Evolutionary conservation across 345 rosid genomes (phyloP), one percentile per base, ranked within the genome.

Genomic region (Pugionium dolabratum): DNA sequence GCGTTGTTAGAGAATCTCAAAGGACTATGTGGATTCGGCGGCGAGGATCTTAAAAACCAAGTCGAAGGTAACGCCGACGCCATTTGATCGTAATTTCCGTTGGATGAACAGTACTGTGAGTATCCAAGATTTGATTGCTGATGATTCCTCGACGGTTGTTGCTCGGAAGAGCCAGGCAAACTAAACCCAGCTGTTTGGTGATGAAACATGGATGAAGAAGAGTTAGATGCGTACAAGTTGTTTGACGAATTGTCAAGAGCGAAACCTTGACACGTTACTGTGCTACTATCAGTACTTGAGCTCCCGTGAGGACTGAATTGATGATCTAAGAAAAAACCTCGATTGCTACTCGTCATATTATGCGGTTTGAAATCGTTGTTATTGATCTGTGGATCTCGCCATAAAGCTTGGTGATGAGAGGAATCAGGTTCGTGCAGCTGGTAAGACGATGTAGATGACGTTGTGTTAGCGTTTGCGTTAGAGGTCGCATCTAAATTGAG

Each of bases 1-100:
- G 95, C 85, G 77, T 94, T 90, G 70, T 94, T 94, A 57, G 99
- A 90, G 75, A 94, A 88, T 29, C 86, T 87, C 72, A 90, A 75
- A 55, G 86, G 96, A 28, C 77, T 74, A 8, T 74, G 77, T 41
- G 77, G 73, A 61, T 73, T 75, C 9, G 78, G 92, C 0, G 97
- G 85, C 1, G 96, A 83, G 56, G 65, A 72, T 69, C 94, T 80
- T 50, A 85, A 43, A 82, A 90, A 85, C 97, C 91, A 90, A 55
- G 84, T 66, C 26, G 77, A 31, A 50, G 91, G 77, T 57, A 83
- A 35, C 35, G 81, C 54, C 29, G 67, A 29, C 48, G 57, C 53
- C 46, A 61, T 67, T 28, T 74, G 77, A 30, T 67, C 77, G 49
- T 67, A 66, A 8, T 59, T 66, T 7, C 62, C 67, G 1, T 63